Evolutionary conservation across 371 early-diverging fungal genomes (phyloP).

Genomic region (Parasitella parasitica): DNA sequence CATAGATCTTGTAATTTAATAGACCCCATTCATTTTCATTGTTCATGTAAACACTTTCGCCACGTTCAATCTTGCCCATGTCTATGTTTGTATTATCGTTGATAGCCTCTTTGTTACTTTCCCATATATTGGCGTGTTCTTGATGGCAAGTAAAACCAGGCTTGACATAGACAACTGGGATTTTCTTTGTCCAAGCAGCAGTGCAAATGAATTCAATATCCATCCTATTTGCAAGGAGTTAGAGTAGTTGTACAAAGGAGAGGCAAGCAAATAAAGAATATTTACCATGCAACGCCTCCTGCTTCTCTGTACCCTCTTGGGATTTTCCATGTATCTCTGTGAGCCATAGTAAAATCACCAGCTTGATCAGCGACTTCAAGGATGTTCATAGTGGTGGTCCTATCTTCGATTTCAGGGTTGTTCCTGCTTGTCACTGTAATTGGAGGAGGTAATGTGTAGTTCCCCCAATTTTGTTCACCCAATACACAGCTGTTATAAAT

Average conservation of each 20-base stretch:
- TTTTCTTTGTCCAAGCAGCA: slow-evolving; percentile 41
- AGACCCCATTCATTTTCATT: slow-evolving; percentile 41
- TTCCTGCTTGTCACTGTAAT: slow-evolving; percentile 25
- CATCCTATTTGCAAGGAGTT: slow-evolving; percentile 13
- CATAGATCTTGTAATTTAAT: slow-evolving; percentile 28
- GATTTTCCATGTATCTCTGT: slow-evolving; percentile 48
- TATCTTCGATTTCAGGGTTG: slow-evolving; percentile 10
- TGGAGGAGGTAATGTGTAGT: slow-evolving; percentile 31
- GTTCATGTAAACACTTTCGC: slow-evolving; percentile 34
- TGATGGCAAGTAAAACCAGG: slow-evolving; percentile 44
- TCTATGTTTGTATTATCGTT: slow-evolving; percentile 31
- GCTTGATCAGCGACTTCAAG: slow-evolving; percentile 36
- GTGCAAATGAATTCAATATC: slow-evolving; percentile 48
- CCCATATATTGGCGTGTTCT: slow-evolving; percentile 32
- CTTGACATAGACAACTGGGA: slow-evolving; percentile 31
- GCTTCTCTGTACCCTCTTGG: slow-evolving; percentile 41
- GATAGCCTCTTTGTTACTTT: slow-evolving; percentile 20
- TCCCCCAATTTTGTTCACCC: slow-evolving; percentile 37
- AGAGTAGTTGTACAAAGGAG: neutral
- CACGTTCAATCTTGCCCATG: slow-evolving; percentile 28
- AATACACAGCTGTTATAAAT: slow-evolving; percentile 38
- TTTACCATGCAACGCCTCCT: slow-evolving; percentile 42
- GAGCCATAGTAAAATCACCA: slow-evolving; percentile 46
- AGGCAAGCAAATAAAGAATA: neutral
- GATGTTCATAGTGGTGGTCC: slow-evolving; percentile 26